These are phyloP conservation scores for Fraxinus nigra DNA, from an alignment of 305 asterid species.

Conservation along the genomic window DNA sequence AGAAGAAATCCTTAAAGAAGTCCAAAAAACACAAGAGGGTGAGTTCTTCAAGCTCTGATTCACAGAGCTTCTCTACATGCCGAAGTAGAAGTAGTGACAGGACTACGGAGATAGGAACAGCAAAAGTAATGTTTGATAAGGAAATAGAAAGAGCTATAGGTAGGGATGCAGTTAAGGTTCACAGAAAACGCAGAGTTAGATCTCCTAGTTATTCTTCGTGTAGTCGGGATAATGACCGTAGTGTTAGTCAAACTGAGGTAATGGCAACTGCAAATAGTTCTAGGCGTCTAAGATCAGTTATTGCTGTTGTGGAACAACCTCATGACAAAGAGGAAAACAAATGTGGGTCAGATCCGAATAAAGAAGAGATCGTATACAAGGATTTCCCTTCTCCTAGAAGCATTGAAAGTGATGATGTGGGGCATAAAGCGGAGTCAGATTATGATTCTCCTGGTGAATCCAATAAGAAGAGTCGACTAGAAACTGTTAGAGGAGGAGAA, in stretches of 20 bases:
- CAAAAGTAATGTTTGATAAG: background rate
- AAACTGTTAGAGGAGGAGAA: conserved; percentile 32
- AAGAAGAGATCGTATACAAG: conserved; percentile 61
- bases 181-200: conserved; percentile 25
- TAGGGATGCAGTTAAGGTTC: conserved; percentile 19
- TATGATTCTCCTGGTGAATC: conserved; percentile 29
- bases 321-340: conserved; percentile 34
- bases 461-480: conserved; percentile 24
- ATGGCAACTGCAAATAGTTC: conserved; percentile 35
- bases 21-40: conserved; percentile 36
- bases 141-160: conserved; percentile 21
- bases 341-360: conserved; percentile 43
- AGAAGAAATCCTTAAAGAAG: conserved; percentile 53
- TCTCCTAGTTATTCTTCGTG: conserved; percentile 39
- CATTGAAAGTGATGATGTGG: conserved; percentile 48
- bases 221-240: conserved; percentile 30
- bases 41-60: conserved; percentile 55
- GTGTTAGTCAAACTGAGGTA: conserved; percentile 30
- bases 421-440: conserved; percentile 31
- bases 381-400: conserved; percentile 68
- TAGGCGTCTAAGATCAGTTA: conserved; percentile 74
- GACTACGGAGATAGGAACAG: conserved; percentile 30
- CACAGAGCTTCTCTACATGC: conserved; percentile 55
- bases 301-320: conserved; percentile 40
- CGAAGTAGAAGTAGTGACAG: conserved; percentile 36